Evolutionary conservation across 2,329 filamentous ascomycete genomes (phyloP).

Genomic region (Aspergillus jensenii): DNA sequence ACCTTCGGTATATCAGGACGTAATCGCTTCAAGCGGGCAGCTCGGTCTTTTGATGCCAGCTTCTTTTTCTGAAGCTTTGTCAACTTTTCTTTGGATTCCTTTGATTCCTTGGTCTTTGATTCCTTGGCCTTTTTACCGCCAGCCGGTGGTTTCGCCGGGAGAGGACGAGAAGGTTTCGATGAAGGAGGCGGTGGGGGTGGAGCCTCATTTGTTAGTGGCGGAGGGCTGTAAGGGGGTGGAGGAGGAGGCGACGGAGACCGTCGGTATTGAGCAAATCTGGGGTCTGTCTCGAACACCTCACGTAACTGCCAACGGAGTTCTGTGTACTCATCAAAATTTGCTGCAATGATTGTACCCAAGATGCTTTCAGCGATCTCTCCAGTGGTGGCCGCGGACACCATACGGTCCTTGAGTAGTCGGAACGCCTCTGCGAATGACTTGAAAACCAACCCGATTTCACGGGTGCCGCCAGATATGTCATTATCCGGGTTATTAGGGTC

Average conservation of each 20-base stretch:
- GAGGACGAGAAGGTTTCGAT: conserved; percentile 5
- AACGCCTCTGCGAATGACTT: conserved; percentile 68
- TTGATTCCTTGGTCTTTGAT: conserved; percentile 1
- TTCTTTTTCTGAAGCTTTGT: conserved; percentile 29
- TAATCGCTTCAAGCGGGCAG: conserved; percentile 28
- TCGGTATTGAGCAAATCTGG: conserved; percentile 34
- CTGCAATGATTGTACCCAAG: conserved; percentile 69
- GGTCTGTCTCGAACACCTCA: conserved; percentile 49
- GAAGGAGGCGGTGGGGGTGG: conserved; percentile 24
- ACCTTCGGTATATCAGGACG: conserved; percentile 31
- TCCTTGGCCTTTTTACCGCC: conserved; percentile 22
- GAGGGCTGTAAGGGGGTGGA: conserved; percentile 24
- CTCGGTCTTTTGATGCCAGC: conserved; percentile 29
- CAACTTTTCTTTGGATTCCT: conserved; percentile 19
- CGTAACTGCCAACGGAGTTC: conserved; percentile 66
- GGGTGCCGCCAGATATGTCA: conserved; percentile 86
- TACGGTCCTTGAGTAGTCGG: conserved; percentile 55
- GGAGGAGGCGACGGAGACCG: conserved; percentile 19
- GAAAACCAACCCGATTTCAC: conserved; percentile 66
- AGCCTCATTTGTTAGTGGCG: conserved; percentile 17
- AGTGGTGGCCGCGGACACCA: conserved; percentile 41
- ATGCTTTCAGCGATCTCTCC: conserved; percentile 52
- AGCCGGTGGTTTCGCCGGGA: conserved; percentile 21
- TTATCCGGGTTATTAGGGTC: conserved; percentile 85
- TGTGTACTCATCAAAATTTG: conserved; percentile 75